phyloP scores from a whole-genome alignment of 2,329 filamentous ascomycete species.

The Arthrobotrys conoides region DNA sequence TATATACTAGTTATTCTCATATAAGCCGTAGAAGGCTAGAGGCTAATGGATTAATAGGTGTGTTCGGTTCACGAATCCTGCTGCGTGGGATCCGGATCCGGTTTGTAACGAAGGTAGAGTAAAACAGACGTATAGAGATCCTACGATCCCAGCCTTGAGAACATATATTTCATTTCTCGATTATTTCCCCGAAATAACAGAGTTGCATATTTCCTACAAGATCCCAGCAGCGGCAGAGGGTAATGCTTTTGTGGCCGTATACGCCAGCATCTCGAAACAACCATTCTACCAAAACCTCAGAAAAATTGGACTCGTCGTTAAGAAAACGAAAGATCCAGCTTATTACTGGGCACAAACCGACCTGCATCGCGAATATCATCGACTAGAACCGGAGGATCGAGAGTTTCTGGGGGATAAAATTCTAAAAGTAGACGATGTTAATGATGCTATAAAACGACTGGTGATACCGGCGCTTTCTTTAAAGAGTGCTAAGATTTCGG shows the following conservation, averaged over 20 bases:
- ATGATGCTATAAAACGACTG: background rate
- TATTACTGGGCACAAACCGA: background rate
- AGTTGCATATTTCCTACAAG: background rate
- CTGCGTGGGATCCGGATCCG: background rate
- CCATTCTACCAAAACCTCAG: background rate
- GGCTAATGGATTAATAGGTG: background rate
- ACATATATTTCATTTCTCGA: background rate
- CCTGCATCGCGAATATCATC: background rate
- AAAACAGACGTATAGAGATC: background rate
- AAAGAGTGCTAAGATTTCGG: background rate
- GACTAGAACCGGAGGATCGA: background rate
- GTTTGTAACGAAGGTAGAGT: background rate
- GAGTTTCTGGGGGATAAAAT: background rate
- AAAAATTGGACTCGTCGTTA: background rate
- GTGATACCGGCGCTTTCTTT: background rate
- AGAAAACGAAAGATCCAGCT: background rate
- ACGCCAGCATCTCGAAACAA: constrained; percentile 3
- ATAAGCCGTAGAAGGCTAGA: too few relatives aligned
- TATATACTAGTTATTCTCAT: background rate
- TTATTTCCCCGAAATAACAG: background rate
- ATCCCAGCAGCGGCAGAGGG: background rate
- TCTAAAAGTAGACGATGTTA: background rate
- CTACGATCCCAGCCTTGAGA: background rate
- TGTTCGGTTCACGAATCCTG: background rate
- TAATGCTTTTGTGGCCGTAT: background rate